Evolutionary conservation across 2,329 filamentous ascomycete species (phyloP).

Genomic region (Phialophora macrospora): DNA sequence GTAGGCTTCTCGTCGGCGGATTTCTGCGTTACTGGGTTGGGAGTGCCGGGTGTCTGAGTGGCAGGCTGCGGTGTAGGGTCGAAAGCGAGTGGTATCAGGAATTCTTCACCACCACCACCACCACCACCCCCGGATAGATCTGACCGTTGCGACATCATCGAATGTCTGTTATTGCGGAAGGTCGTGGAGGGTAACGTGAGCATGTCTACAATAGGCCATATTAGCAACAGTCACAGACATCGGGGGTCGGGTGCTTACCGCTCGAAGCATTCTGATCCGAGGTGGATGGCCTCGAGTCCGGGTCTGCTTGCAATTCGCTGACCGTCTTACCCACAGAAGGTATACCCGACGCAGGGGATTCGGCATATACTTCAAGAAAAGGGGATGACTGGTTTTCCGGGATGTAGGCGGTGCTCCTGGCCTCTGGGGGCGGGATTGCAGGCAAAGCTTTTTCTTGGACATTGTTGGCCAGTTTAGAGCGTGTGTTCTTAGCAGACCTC

Average conservation of each 20-base stretch:
- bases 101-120: slow-evolving; percentile 66
- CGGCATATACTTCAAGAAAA: slow-evolving; percentile 46
- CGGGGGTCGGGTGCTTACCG: slow-evolving; percentile 27
- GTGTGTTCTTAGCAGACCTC: slow-evolving; percentile 51
- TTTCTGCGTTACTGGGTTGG: slow-evolving; percentile 50
- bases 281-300: slow-evolving; percentile 32
- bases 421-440: slow-evolving; percentile 74
- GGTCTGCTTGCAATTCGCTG: slow-evolving; percentile 33
- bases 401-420: slow-evolving; percentile 34
- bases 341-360: slow-evolving; percentile 26
- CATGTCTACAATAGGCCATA: slow-evolving; percentile 53
- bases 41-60: slow-evolving; percentile 55
- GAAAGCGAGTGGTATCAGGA: slow-evolving; percentile 76
- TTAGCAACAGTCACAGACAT: slow-evolving; percentile 22
- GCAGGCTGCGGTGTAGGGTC: slow-evolving; percentile 68
- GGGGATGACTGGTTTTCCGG: slow-evolving; percentile 58
- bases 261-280: slow-evolving; percentile 29
- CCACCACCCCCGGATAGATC: slow-evolving; percentile 60
- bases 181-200: slow-evolving; percentile 74
- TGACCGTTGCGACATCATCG: slow-evolving; percentile 64
- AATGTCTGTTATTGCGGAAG: slow-evolving; percentile 79
- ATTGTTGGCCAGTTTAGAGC: slow-evolving; percentile 40
- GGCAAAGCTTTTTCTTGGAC: slow-evolving; percentile 91
- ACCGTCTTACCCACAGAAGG: slow-evolving; percentile 37
- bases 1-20: slow-evolving; percentile 55